Evolutionary conservation across 2,329 filamentous ascomycete genomes (phyloP).

Genomic region (Xylaria multiplex): DNA sequence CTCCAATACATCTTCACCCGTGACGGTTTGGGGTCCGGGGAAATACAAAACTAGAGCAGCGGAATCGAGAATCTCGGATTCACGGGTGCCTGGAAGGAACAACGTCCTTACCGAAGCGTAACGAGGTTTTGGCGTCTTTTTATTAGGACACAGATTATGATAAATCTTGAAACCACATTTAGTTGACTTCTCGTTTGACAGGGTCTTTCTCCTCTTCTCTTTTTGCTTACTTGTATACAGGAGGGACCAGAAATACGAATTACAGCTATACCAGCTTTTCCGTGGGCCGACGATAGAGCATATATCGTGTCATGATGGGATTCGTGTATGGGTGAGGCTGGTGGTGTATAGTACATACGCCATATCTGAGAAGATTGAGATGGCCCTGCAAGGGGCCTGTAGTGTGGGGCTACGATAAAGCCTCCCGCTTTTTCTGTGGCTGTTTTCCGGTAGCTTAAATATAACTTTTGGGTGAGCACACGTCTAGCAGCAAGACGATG

Average conservation of each 20-base stretch:
- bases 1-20: slow-evolving; percentile 92
- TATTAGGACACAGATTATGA: slow-evolving; percentile 60
- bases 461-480: slow-evolving; percentile 37
- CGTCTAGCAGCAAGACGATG: slow-evolving; percentile 42
- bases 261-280: slow-evolving; percentile 89
- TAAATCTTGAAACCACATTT: slow-evolving; percentile 57
- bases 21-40: slow-evolving; percentile 81
- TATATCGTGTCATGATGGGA: slow-evolving; percentile 77
- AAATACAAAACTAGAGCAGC: slow-evolving; percentile 86
- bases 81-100: slow-evolving; percentile 59
- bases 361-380: slow-evolving; percentile 18
- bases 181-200: slow-evolving; percentile 35
- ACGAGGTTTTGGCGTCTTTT: slow-evolving; percentile 58
- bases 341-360: slow-evolving; percentile 22
- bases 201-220: neutral
- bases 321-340: slow-evolving; percentile 17
- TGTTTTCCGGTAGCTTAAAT: slow-evolving; percentile 23
- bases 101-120: slow-evolving; percentile 80
- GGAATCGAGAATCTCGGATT: slow-evolving; percentile 74
- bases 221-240: slow-evolving; percentile 58
- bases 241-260: slow-evolving; percentile 85
- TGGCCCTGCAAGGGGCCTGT: slow-evolving; percentile 4
- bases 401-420: slow-evolving; percentile 13
- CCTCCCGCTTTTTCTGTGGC: slow-evolving; percentile 17
- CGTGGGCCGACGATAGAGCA: slow-evolving; percentile 86